These are phyloP conservation scores for Brassica nigra DNA, from an alignment of 345 rosid species.

Conservation along the genomic window DNA sequence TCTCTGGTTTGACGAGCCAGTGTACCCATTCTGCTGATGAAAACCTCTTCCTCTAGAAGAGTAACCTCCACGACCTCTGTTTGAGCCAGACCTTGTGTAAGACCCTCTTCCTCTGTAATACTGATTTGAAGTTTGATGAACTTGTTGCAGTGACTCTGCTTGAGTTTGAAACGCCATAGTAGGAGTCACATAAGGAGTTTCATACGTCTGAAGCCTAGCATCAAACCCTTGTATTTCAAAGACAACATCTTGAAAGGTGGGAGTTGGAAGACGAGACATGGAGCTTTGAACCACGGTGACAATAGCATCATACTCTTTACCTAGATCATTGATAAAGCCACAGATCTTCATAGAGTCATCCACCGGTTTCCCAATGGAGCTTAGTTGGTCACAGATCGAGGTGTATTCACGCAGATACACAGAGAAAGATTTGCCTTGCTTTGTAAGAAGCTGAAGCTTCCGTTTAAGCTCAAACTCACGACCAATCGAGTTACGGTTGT, in stretches of 20 bases:
- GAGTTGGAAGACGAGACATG: not conserved
- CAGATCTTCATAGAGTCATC: not conserved
- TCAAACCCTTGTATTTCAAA: not conserved
- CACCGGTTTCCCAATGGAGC: not conserved
- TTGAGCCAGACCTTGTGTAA: not conserved
- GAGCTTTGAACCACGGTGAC: not conserved
- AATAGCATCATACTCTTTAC: not conserved
- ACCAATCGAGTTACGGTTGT: not conserved
- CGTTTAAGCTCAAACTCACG: not conserved
- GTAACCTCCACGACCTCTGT: not conserved
- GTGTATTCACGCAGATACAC: not conserved
- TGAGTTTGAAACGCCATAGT: not conserved
- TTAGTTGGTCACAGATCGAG: not conserved
- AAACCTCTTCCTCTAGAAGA: not conserved
- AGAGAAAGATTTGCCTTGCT: not conserved
- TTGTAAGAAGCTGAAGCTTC: not conserved
- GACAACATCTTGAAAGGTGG: not conserved
- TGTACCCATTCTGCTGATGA: not conserved
- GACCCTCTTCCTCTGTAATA: not conserved
- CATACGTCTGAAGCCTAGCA: not conserved
- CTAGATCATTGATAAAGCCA: not conserved
- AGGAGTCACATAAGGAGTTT: not conserved
- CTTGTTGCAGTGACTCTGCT: not conserved
- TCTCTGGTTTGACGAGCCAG: not conserved
- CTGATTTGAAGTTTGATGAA: not conserved